A percentile compares a stretch with the other conserved stretches of the same genome.
Evolutionary conservation across 306 rosid species (phyloP).

Genomic region (Rosa lucieae): DNA sequence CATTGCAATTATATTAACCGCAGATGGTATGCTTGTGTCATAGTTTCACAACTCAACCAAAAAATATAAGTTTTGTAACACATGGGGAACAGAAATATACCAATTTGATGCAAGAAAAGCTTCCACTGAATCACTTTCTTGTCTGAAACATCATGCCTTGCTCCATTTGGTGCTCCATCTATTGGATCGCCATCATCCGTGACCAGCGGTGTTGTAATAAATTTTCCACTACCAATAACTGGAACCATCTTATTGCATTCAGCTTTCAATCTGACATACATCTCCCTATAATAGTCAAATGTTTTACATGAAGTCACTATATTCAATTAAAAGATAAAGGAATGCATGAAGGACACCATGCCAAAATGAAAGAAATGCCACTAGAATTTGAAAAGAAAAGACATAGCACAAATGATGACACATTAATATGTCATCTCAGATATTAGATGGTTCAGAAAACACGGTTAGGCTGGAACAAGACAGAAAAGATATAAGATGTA

Average conservation of each 20-base stretch:
- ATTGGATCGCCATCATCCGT: conserved; percentile 50
- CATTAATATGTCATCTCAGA: conserved; percentile 1
- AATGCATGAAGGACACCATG: conserved; percentile 18
- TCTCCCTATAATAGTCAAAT: conserved; percentile 57
- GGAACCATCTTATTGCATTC: conserved; percentile 86
- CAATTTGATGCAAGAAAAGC: conserved; percentile 79
- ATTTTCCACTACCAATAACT: conserved; percentile 70
- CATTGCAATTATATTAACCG: not conserved
- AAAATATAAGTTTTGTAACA: conserved; percentile 8
- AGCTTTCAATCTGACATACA: conserved; percentile 67
- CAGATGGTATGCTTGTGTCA: not conserved
- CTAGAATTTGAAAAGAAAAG: not conserved
- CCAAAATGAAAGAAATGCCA: not conserved
- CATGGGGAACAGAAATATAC: conserved; percentile 38
- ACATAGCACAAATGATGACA: not conserved
- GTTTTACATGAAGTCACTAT: conserved; percentile 18
- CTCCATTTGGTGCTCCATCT: conserved; percentile 38
- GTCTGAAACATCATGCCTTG: conserved; percentile 40
- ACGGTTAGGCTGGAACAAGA: not conserved
- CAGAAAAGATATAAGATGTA: not conserved
- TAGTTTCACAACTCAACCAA: conserved; percentile 10
- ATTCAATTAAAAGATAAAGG: conserved; percentile 11
- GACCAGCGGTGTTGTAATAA: conserved; percentile 57
- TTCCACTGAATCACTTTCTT: conserved; percentile 75
- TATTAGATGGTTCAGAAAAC: not conserved